Conservation (phyloP, 176 grass and related monocot species). For the Aegilops tauschii region DNA sequence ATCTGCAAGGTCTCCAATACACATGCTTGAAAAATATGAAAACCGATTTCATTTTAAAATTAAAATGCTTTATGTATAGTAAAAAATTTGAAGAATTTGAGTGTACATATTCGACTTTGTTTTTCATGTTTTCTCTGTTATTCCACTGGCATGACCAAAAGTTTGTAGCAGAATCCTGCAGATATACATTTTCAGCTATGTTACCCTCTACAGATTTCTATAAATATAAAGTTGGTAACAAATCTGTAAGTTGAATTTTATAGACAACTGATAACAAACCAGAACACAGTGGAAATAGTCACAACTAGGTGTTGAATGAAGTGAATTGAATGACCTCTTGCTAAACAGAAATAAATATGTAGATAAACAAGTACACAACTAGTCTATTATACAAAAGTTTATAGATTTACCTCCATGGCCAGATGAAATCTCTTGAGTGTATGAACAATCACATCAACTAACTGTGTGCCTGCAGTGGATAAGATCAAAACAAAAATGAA, state of each 20-base stretch:
- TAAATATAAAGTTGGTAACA: neutral
- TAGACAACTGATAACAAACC: neutral
- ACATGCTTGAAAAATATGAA: neutral
- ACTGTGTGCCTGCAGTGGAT: conserved; percentile 9
- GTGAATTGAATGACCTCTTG: neutral
- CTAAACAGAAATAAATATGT: neutral
- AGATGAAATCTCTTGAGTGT: conserved; percentile 60
- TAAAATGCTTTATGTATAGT: neutral
- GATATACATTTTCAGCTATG: neutral
- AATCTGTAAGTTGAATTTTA: neutral
- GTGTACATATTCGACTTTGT: neutral
- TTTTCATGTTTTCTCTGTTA: neutral
- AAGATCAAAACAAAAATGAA: conserved; percentile 13
- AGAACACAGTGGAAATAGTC: neutral
- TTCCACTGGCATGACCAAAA: neutral
- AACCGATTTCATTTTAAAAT: neutral
- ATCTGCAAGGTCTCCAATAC: neutral
- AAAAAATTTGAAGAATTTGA: too few relatives aligned
- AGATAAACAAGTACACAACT: conserved; percentile 2
- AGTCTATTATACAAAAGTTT: neutral
- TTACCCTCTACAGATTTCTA: conserved; percentile 2
- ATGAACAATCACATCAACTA: conserved; percentile 49
- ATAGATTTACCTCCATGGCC: conserved; percentile 61
- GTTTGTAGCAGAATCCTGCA: neutral
- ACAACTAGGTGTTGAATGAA: conserved; percentile 4